Conservation (phyloP, 805 yeast species). For the Candida verbasci region DNA sequence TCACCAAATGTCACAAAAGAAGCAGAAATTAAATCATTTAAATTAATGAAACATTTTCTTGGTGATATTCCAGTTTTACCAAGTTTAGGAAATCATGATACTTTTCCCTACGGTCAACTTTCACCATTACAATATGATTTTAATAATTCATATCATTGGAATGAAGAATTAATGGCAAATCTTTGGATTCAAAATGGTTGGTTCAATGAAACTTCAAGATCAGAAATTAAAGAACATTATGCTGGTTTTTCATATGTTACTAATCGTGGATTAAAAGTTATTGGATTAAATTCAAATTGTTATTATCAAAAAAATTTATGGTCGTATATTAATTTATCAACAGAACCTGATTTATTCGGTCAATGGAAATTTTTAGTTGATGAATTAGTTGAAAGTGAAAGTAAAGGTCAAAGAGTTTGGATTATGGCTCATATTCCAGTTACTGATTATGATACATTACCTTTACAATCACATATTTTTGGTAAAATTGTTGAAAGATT, state of each 20-base stretch:
- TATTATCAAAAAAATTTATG: constrained; percentile 58
- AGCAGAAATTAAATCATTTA: constrained; percentile 68
- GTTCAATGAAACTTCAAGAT: constrained; percentile 23
- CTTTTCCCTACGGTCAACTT: constrained; percentile 66
- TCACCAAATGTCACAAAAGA: constrained; percentile 61
- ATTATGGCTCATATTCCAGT: constrained; percentile 64
- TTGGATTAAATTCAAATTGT: constrained; percentile 61
- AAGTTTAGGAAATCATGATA: constrained; percentile 67
- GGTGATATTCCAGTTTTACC: constrained; percentile 55
- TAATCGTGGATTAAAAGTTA: constrained; percentile 51
- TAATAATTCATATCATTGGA: constrained; percentile 30
- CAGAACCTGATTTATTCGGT: constrained; percentile 58
- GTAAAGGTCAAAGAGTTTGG: constrained; percentile 63
- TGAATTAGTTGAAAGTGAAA: constrained; percentile 58
- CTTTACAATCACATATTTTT: constrained; percentile 54
- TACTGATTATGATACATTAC: constrained; percentile 49
- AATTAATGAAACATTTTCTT: constrained; percentile 49
- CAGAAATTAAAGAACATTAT: constrained; percentile 44
- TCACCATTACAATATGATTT: constrained; percentile 41
- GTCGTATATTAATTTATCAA: constrained; percentile 49
- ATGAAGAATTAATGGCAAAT: constrained; percentile 30
- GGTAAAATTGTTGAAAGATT: constrained; percentile 59
- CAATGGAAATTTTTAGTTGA: constrained; percentile 55
- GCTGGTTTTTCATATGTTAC: constrained; percentile 60
- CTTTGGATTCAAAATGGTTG: constrained; percentile 34